Conservation (phyloP, 2,329 filamentous ascomycete genomes). For the Fusarium globosum region DNA sequence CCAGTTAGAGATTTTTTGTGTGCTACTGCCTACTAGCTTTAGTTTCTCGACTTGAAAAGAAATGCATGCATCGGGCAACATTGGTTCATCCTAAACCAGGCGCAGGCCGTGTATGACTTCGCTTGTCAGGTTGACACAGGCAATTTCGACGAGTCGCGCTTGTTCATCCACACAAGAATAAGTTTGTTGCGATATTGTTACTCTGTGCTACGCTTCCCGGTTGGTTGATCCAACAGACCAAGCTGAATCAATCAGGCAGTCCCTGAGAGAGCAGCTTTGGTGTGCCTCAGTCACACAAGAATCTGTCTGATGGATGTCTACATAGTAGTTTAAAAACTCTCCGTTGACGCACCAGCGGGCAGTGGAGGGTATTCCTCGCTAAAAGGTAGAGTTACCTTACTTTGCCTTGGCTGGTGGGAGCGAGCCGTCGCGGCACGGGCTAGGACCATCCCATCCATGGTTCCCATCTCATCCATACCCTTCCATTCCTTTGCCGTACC, state of each 20-base stretch:
- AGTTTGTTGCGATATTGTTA: slow-evolving; percentile 8
- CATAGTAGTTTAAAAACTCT: slow-evolving; percentile 17
- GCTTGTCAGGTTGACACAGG: slow-evolving; percentile 5
- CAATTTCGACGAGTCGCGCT: slow-evolving; percentile 9
- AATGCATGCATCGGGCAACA: neutral
- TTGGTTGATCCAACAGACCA: neutral
- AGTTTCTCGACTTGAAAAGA: neutral
- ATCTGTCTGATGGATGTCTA: neutral
- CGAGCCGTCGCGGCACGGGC: slow-evolving; percentile 34
- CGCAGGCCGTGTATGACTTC: slow-evolving; percentile 5
- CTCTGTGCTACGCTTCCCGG: neutral
- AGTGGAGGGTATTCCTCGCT: slow-evolving; percentile 20
- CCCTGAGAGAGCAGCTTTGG: neutral
- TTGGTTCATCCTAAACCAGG: slow-evolving; percentile 2
- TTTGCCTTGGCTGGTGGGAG: slow-evolving; percentile 22
- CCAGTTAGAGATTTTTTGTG: slow-evolving; percentile 25
- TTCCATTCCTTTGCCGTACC: slow-evolving; percentile 16
- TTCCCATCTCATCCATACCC: slow-evolving; percentile 7
- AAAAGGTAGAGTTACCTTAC: neutral
- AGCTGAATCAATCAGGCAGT: neutral
- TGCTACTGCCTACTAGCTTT: slow-evolving; percentile 10
- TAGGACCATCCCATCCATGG: slow-evolving; percentile 29
- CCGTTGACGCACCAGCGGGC: slow-evolving; percentile 23
- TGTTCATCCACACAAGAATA: slow-evolving; percentile 14
- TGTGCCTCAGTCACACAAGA: slow-evolving; percentile 1